Percentiles rank a stretch among this genome's conserved stretches.
phyloP scores from a whole-genome alignment of 2,329 filamentous ascomycete species.

The Mariannaea sp. region DNA sequence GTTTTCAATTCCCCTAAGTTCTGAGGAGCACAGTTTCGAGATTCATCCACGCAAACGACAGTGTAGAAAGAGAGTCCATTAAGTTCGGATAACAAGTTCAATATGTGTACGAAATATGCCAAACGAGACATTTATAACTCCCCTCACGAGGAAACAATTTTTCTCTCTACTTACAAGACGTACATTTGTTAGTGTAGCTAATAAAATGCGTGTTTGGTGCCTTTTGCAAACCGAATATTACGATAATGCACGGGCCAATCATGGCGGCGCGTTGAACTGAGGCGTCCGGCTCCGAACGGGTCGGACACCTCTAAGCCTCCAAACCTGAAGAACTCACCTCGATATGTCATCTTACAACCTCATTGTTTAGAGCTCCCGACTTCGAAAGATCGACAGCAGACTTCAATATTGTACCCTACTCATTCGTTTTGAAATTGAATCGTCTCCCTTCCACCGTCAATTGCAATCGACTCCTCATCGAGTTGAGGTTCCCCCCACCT shows the following conservation, averaged over 20 bases:
- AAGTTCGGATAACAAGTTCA: too few species aligned
- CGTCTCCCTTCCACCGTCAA: background rate
- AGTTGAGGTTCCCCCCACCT: conserved; percentile 31
- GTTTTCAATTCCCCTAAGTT: too few species aligned
- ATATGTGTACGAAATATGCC: too few species aligned
- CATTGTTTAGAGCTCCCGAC: too few species aligned
- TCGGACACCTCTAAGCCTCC: conserved; percentile 4
- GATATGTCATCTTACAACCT: background rate
- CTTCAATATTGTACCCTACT: background rate
- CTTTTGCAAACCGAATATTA: background rate
- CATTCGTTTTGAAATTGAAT: background rate
- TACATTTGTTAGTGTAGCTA: too few species aligned
- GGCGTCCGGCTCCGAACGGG: conserved; percentile 13
- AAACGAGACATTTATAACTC: too few species aligned
- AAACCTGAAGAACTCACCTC: background rate
- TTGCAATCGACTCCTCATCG: background rate
- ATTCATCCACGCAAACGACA: too few species aligned
- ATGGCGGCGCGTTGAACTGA: background rate
- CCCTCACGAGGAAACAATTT: too few species aligned
- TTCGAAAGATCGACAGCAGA: background rate
- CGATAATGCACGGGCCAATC: conserved; percentile 9
- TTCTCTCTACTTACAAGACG: too few species aligned
- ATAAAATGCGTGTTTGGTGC: too few species aligned
- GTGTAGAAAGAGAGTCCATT: too few species aligned
- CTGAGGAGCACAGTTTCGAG: too few species aligned